phyloP scores from a whole-genome alignment of 129 eudicot genomes.

The Saussurea involucrata region DNA sequence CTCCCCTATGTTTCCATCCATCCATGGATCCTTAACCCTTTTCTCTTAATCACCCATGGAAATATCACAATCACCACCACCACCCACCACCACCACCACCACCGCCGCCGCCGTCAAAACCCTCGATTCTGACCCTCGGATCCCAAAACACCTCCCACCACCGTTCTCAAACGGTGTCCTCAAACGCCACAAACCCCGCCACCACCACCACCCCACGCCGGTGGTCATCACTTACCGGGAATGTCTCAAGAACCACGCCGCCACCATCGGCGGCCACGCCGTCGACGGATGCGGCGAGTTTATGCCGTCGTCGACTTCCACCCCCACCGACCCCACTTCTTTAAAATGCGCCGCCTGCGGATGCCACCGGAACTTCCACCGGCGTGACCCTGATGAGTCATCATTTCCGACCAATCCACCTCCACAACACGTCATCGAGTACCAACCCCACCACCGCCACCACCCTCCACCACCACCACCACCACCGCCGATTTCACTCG shows the following conservation, averaged over 20 bases:
- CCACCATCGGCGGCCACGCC: slow-evolving; percentile 86
- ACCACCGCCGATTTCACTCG: slow-evolving; percentile 26
- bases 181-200: slow-evolving; percentile 50
- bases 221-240: slow-evolving; percentile 57
- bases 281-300: slow-evolving; percentile 94
- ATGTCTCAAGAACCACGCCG: slow-evolving; percentile 94
- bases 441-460: slow-evolving; percentile 82
- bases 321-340: slow-evolving; percentile 73
- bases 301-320: slow-evolving; percentile 61
- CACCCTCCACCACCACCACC: slow-evolving; percentile 66
- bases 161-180: slow-evolving; percentile 63
- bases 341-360: slow-evolving; percentile 93
- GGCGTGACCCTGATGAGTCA: slow-evolving; percentile 78
- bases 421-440: slow-evolving; percentile 43
- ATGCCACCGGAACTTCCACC: slow-evolving; percentile 99
- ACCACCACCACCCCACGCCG: slow-evolving; percentile 31
- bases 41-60: slow-evolving; percentile 43
- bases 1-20: not conserved
- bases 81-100: slow-evolving; percentile 20
- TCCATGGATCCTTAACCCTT: slow-evolving; percentile 29
- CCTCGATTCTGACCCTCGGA: slow-evolving; percentile 49
- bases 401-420: slow-evolving; percentile 21
- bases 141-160: slow-evolving; percentile 31
- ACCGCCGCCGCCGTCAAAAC: slow-evolving; percentile 28
- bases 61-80: slow-evolving; percentile 20